Conservation (phyloP, 257 asterid genomes). For the Gynochthodes officinalis region DNA sequence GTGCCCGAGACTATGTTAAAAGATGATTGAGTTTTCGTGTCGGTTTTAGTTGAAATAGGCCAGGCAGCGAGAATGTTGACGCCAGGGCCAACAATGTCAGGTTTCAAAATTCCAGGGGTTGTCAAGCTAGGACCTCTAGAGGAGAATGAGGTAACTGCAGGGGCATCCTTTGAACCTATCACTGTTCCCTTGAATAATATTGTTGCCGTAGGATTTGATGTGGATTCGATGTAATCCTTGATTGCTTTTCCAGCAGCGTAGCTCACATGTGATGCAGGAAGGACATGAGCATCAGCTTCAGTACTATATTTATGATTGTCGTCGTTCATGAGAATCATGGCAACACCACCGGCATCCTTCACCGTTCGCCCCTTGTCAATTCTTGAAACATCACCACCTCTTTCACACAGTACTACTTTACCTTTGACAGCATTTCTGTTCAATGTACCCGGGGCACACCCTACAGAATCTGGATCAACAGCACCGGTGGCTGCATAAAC, state of each 20-base stretch:
- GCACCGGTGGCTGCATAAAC: conserved; percentile 11
- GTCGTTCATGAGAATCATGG: conserved; percentile 25
- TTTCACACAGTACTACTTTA: conserved; percentile 22
- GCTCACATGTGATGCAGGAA: conserved; percentile 20
- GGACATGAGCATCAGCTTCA: conserved; percentile 20
- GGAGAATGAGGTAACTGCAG: conserved; percentile 22
- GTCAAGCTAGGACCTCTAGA: no score
- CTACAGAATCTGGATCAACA: not conserved
- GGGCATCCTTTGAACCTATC: conserved; percentile 21
- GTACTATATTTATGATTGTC: conserved; percentile 13
- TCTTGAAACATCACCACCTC: conserved; percentile 10
- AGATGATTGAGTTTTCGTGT: conserved; percentile 9
- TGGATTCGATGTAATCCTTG: conserved; percentile 23
- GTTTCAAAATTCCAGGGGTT: no score
- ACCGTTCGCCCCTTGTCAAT: conserved; percentile 15
- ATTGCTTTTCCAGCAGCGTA: conserved; percentile 17
- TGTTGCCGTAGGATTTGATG: conserved; percentile 20
- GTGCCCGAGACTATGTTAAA: conserved; percentile 16
- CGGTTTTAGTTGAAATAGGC: conserved; percentile 13
- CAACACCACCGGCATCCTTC: conserved; percentile 25
- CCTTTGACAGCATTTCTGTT: conserved; percentile 14
- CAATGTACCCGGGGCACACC: conserved; percentile 4
- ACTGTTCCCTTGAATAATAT: conserved; percentile 23
- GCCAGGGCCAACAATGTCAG: no score
- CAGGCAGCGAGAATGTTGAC: no score